Conservation (phyloP, 352 stramenopile species). For the Pythium aquatile region DNA sequence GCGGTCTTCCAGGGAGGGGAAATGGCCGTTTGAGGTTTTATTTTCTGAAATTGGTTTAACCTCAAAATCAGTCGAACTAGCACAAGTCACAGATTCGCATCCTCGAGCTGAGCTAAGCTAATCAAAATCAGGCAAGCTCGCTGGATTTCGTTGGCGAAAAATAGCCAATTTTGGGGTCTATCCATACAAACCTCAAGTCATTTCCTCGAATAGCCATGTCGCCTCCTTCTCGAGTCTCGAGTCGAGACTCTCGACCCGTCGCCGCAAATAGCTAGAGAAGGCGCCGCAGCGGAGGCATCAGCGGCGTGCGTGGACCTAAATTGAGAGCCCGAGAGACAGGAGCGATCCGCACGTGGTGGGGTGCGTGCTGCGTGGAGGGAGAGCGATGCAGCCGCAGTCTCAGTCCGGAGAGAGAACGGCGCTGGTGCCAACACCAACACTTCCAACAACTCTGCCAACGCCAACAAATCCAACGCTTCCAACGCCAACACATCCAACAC, state of each 20-base stretch:
- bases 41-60: too few relatives aligned
- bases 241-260: not conserved
- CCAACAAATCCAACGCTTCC: slow-evolving; percentile 12
- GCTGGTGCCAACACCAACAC: slow-evolving; percentile 3
- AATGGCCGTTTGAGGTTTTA: too few relatives aligned
- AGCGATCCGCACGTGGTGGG: not conserved
- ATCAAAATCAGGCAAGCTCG: not conserved
- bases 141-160: not conserved
- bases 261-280: not conserved
- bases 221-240: not conserved
- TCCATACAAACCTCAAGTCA: not conserved
- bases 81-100: not conserved
- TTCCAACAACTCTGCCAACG: slow-evolving; percentile 1
- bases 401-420: not conserved
- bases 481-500: slow-evolving; percentile 3
- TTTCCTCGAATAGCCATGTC: not conserved
- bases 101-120: not conserved
- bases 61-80: not conserved
- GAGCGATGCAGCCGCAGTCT: not conserved
- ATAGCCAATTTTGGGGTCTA: not conserved
- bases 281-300: not conserved
- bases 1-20: too few relatives aligned
- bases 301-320: not conserved
- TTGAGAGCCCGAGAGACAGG: not conserved
- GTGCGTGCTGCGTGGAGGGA: too few relatives aligned